Evolutionary conservation across 106 monocot genomes (phyloP).

Genomic region (Allium cepa): DNA sequence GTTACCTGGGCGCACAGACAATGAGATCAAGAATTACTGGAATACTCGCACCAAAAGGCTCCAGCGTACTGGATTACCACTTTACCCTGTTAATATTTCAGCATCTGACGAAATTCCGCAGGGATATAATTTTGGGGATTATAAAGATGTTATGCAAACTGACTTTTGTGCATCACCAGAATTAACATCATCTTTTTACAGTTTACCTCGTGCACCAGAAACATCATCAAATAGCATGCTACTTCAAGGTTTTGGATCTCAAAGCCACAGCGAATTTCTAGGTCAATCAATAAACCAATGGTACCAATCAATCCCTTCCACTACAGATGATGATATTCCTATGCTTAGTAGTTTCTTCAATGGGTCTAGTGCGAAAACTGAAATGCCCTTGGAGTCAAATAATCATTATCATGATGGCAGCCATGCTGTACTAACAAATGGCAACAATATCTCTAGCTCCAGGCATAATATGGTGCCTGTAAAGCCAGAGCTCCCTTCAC

Average conservation of each 20-base stretch:
- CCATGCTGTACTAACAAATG: slow-evolving; percentile 46
- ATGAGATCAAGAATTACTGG: slow-evolving; percentile 78
- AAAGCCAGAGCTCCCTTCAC: slow-evolving; percentile 99
- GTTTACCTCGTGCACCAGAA: slow-evolving; percentile 10
- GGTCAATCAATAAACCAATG: slow-evolving; percentile 2
- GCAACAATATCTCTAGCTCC: slow-evolving; percentile 68
- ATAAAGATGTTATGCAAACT: slow-evolving; percentile 8
- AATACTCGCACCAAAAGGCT: slow-evolving; percentile 49
- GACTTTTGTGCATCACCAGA: slow-evolving; percentile 4
- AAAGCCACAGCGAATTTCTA: not conserved
- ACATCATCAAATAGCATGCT: slow-evolving; percentile 10
- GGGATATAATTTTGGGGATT: not conserved
- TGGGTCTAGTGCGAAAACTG: slow-evolving; percentile 12
- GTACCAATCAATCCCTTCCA: slow-evolving; percentile 7
- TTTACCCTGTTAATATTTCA: slow-evolving; percentile 25
- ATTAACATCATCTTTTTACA: slow-evolving; percentile 9
- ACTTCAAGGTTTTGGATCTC: slow-evolving; percentile 13
- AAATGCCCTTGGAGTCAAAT: slow-evolving; percentile 17
- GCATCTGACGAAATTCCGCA: slow-evolving; percentile 18
- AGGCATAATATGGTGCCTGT: slow-evolving; percentile 23
- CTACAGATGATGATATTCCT: slow-evolving; percentile 1
- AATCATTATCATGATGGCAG: slow-evolving; percentile 38
- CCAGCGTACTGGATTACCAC: slow-evolving; percentile 31
- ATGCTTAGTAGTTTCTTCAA: slow-evolving; percentile 9
- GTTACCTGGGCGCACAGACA: slow-evolving; percentile 70